phyloP scores from a whole-genome alignment of 129 eudicot genomes.

The Escallonia herrerae region DNA sequence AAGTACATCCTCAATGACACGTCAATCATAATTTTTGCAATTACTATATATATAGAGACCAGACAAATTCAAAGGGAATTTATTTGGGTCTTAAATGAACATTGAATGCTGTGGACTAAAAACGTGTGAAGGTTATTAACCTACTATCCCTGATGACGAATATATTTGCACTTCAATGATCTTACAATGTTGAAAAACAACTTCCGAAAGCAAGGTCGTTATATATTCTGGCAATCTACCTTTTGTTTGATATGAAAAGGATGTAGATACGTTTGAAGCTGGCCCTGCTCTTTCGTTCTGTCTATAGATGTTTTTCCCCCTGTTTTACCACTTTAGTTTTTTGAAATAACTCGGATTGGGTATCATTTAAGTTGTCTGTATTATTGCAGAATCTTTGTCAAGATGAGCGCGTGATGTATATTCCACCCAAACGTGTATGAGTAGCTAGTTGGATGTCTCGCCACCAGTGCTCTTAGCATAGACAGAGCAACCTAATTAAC shows the following conservation, averaged over 20 bases:
- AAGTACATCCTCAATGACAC: no score
- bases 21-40: no score
- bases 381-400: constrained; percentile 54
- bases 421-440: constrained; percentile 62
- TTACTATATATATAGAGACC: no score
- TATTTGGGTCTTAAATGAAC: no score
- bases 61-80: no score
- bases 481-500: constrained; percentile 4
- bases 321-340: constrained; percentile 11
- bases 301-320: background rate
- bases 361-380: background rate
- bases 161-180: no score
- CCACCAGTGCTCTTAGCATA: constrained; percentile 8
- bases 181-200: no score
- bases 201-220: background rate
- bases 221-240: background rate
- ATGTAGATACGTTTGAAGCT: background rate
- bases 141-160: no score
- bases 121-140: no score
- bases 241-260: background rate
- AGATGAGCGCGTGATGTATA: constrained; percentile 51
- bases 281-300: background rate
- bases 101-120: no score
- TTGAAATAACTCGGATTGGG: background rate
- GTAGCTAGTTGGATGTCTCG: constrained; percentile 1